Percentiles rank a stretch among this genome's conserved stretches.
phyloP scores from a whole-genome alignment of 495 filamentous ascomycete species.

The Pyrenopolyporus hunteri region DNA sequence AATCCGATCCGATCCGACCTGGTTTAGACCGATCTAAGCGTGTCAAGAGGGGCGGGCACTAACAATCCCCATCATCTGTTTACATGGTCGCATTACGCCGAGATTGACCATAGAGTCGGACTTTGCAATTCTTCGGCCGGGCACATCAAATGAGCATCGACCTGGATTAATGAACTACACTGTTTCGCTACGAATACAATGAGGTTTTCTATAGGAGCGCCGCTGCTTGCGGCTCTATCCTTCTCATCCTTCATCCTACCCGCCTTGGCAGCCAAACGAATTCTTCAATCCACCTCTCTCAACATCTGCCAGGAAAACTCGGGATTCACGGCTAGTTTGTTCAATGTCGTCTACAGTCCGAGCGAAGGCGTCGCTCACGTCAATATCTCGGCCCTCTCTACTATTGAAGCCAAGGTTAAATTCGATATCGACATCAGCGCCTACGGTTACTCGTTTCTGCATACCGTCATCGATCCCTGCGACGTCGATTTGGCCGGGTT shows the following conservation, averaged over 20 bases:
- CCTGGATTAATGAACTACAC: conserved; percentile 6
- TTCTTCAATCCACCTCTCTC: conserved; percentile 75
- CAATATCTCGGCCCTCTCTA: conserved; percentile 80
- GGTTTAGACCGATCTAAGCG: neutral
- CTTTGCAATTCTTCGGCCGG: neutral
- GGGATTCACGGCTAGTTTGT: conserved; percentile 80
- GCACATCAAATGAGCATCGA: conserved; percentile 2
- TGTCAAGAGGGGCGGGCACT: neutral
- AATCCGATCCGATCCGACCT: conserved; percentile 7
- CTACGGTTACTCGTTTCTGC: conserved; percentile 76
- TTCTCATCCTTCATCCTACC: conserved; percentile 44
- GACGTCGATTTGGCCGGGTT: conserved; percentile 69
- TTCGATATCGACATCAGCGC: conserved; percentile 79
- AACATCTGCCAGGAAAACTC: conserved; percentile 79
- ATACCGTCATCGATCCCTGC: conserved; percentile 76
- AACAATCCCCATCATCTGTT: neutral
- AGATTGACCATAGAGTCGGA: neutral
- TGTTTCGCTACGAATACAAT: conserved; percentile 9
- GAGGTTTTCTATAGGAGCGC: conserved; percentile 20
- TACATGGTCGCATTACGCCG: conserved; percentile 17
- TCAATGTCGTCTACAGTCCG: conserved; percentile 81
- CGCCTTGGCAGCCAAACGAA: conserved; percentile 41
- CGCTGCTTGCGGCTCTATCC: conserved; percentile 29
- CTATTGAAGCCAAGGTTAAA: conserved; percentile 83
- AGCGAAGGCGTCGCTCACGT: conserved; percentile 70